Percentiles rank a stretch among this genome's conserved stretches.
Evolutionary conservation across 1,139 yeast species (phyloP).

Genomic region (Lodderomyces pseudojiufengensis): DNA sequence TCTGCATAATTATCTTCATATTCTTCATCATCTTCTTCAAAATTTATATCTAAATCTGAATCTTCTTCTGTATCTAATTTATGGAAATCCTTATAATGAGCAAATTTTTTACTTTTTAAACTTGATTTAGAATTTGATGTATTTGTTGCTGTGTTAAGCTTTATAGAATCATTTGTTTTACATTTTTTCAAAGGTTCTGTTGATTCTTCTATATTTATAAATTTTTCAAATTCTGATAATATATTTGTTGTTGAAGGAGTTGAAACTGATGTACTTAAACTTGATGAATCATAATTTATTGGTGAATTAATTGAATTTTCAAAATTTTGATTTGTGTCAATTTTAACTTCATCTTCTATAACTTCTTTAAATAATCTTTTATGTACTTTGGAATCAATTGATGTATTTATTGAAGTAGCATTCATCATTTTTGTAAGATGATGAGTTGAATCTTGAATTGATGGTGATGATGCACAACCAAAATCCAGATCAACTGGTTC

Average conservation of each 20-base stretch:
- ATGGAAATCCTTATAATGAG: constrained; percentile 8
- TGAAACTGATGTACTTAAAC: background rate
- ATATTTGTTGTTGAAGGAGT: background rate
- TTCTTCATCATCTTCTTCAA: constrained; percentile 4
- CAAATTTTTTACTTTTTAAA: constrained; percentile 3
- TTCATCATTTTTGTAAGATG: too few relatives aligned
- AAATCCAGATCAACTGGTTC: background rate
- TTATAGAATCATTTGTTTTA: constrained; percentile 1
- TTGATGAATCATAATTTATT: constrained; percentile 17
- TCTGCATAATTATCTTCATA: constrained; percentile 4
- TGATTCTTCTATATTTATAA: constrained; percentile 10
- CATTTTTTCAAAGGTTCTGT: background rate
- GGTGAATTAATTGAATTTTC: background rate
- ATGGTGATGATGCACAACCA: background rate
- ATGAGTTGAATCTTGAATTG: background rate
- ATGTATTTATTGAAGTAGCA: too few relatives aligned
- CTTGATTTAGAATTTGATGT: constrained; percentile 1
- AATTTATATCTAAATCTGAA: constrained; percentile 7
- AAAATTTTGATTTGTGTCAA: background rate
- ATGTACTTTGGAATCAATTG: constrained; percentile 14
- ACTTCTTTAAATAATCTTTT: constrained; percentile 31
- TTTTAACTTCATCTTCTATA: constrained; percentile 8
- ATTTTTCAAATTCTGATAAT: constrained; percentile 12
- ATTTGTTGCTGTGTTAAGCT: background rate
- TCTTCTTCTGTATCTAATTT: constrained; percentile 14